Base-by-base conservation (phyloP, 108 stramenopile species). In the Pseudonitzschia delicatissima region DNA sequence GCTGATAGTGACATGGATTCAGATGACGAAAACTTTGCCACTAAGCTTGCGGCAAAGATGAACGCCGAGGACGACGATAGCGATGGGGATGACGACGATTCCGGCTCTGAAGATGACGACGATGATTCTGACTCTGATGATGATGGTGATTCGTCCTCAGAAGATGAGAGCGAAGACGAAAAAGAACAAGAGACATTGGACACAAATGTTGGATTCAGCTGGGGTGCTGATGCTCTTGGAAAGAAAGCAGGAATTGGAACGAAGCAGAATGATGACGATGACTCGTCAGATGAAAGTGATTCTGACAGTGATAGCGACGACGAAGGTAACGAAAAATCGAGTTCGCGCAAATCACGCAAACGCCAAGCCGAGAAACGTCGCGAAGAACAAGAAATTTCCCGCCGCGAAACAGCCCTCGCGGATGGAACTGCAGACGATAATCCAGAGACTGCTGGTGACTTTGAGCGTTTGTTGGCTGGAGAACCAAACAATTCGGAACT, bases 401-500 rank as follows among this genome's bases (percentile, higher is more conserved):
- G 73, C 4, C 75, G 90, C 28, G 97, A 98, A 78, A 68, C 39
- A 1, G 87, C 88, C 4, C 76, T 96, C 44, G 94, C 93, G 7
- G 92, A 92, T 72, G 95, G 94, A 4, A 92, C 91, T 21, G 94
- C 91, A 25, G 92, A 92, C 57, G 82, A 82, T 17, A 88, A 82
- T 52, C 94, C 96, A 11, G 95, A 96, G 71, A 95, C 93, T 0
- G 72, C 87, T 29, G 94, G 83, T 3, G 98, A 99, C 78, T 97
- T 95, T 71, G 97, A 99, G 79, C 92, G 97, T 20, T 79, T 99
- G 18, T 67, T 99, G 65, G 86, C 92, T 9, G 87, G 87, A 25
- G 75, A 81, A 34, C 98, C 98, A 2, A 97, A 97, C 62, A 80
- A 80, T 32, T 95, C 95, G 3, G 87, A 96, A 47, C 58, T 82